Evolutionary conservation across 306 rosid genomes (phyloP), one percentile per base, ranked within the genome.

Genomic region (Cucumis melo): DNA sequence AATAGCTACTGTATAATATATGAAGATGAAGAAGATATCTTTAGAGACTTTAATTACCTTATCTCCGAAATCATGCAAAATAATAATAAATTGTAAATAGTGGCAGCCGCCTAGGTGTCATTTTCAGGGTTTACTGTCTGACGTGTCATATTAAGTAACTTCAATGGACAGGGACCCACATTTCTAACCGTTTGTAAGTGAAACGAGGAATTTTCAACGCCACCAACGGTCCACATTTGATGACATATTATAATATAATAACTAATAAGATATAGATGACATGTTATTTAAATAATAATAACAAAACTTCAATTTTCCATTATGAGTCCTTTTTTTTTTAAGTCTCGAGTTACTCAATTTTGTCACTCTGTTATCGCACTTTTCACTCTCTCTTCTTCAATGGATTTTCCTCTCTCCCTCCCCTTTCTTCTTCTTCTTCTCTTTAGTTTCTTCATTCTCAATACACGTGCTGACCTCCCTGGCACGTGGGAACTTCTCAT

Each of bases 401-500:
- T 87, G 93, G 81, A 70, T 73, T 74, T 70, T 15, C 66, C 17
- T 1, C 55, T 50, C 54, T n/a, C 41, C 56, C 54, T 29, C 80
- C 23, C n/a, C 19, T 19, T 20, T 27, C 81, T 54, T 29, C 81
- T 38, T 29, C 81, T 38, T 17, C 23, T 51, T 32, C 17, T 13
- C 34, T 23, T 20, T 70, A 0, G 5, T 2, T 79, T 78, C n/a
- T 11, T 15, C 36, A 1, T 48, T 19, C 4, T 57, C 23, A 10
- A 10, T 10, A 27, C 93, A 11, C 84, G 71, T 76, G 93, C 91
- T 8, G 83, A 85, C 0, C 96, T 93, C 77, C 98, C 98, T 5
- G 98, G 98, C 85, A 82, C 91, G 78, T 93, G 98, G 98, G 92
- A 93, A 56, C 85, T 86, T 2, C 84, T 93, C 2, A 78, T 87